phyloP scores from a whole-genome alignment of 345 rosid species.

The Linum lewisii region DNA sequence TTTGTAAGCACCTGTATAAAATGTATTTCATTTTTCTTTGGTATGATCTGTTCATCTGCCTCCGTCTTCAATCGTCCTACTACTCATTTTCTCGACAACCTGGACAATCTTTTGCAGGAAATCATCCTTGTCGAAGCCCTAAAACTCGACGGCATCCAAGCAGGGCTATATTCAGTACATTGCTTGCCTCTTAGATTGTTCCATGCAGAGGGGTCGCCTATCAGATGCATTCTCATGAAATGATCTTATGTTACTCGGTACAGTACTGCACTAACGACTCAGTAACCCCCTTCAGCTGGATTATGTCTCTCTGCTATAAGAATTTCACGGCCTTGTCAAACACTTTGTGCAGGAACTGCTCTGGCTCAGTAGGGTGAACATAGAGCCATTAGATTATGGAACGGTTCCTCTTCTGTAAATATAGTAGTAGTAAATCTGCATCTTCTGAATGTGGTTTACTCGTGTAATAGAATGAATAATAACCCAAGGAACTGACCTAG shows the following conservation, averaged over 20 bases:
- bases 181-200: background rate
- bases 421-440: no score
- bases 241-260: background rate
- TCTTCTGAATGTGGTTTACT: no score
- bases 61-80: background rate
- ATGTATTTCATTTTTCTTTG: background rate
- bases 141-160: background rate
- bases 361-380: no score
- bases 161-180: background rate
- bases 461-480: no score
- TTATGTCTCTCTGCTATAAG: no score
- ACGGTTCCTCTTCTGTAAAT: no score
- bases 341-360: no score
- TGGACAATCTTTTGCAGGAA: background rate
- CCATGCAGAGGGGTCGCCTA: background rate
- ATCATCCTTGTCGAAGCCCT: background rate
- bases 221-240: background rate
- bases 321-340: no score
- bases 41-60: background rate
- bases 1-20: background rate
- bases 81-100: background rate
- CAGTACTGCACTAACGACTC: no score
- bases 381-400: no score
- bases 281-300: no score
- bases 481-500: no score